These are phyloP conservation scores for Toxicodendron radicans DNA, from an alignment of 345 rosid species.

Conservation along the genomic window DNA sequence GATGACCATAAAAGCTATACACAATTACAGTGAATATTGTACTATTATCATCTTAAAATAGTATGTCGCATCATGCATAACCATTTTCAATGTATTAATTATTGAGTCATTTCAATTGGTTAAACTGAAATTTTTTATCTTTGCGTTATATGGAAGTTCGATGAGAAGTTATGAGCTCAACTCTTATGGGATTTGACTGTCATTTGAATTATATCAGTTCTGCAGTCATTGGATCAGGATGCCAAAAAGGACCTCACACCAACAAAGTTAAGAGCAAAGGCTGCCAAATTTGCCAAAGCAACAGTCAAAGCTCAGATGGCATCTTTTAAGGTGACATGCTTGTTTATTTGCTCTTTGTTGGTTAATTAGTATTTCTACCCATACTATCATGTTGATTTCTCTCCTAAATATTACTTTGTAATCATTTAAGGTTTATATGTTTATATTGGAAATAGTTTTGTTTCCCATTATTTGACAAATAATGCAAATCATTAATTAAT, in stretches of 20 bases:
- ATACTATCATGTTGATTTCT: not conserved
- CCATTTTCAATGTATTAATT: not conserved
- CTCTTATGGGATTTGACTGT: constrained; percentile 35
- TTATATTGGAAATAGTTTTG: constrained; percentile 5
- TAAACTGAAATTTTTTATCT: not conserved
- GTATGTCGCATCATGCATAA: no score
- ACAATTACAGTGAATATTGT: not conserved
- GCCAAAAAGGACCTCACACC: constrained; percentile 86
- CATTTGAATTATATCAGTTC: constrained; percentile 59
- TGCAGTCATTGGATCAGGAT: constrained; percentile 88
- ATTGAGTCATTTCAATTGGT: not conserved
- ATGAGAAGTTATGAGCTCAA: not conserved
- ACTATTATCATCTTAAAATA: not conserved
- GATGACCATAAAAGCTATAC: not conserved
- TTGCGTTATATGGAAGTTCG: not conserved
- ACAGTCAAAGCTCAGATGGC: constrained; percentile 94
- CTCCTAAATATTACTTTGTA: not conserved
- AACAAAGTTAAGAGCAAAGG: constrained; percentile 81
- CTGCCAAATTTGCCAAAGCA: constrained; percentile 89
- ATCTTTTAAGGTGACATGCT: constrained; percentile 72
- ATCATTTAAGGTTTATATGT: constrained; percentile 3
- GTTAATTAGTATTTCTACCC: not conserved
- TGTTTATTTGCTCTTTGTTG: constrained; percentile 9
- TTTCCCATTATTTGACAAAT: not conserved
- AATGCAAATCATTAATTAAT: not conserved